A percentile compares a stretch with the other conserved stretches of the same genome.
phyloP scores from a whole-genome alignment of 108 stramenopile species.

The Cyclotella cryptica region DNA sequence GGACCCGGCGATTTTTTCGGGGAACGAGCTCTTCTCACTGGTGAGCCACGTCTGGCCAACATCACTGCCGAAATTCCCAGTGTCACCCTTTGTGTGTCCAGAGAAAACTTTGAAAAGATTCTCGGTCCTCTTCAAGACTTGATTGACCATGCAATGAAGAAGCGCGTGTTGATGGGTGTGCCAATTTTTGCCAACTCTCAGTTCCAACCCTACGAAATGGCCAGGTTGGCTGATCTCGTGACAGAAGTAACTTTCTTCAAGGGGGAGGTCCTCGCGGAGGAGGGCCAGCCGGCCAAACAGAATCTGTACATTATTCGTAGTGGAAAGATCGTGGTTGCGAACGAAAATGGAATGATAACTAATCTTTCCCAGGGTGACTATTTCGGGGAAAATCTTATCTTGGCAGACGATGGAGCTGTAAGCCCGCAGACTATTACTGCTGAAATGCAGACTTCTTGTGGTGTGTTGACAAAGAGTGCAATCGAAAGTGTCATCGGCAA shows the following conservation, averaged over 20 bases:
- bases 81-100: constrained; percentile 77
- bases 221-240: constrained; percentile 77
- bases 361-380: constrained; percentile 80
- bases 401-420: constrained; percentile 59
- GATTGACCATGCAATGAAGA: constrained; percentile 85
- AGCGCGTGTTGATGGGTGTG: constrained; percentile 84
- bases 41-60: constrained; percentile 93
- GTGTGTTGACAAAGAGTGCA: constrained; percentile 68
- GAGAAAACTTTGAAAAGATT: constrained; percentile 82
- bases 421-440: constrained; percentile 76
- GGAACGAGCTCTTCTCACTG: constrained; percentile 95
- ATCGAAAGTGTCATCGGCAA: constrained; percentile 84
- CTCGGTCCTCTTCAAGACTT: constrained; percentile 81
- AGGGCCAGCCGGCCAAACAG: constrained; percentile 73
- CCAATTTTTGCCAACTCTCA: constrained; percentile 87
- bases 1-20: constrained; percentile 93
- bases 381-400: constrained; percentile 81
- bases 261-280: constrained; percentile 81
- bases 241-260: constrained; percentile 65
- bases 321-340: constrained; percentile 68
- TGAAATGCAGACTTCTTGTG: constrained; percentile 73
- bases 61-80: constrained; percentile 71
- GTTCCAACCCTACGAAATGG: constrained; percentile 86
- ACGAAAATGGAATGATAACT: constrained; percentile 79
- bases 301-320: constrained; percentile 86